Percentiles rank a stretch among this genome's conserved stretches.
These are phyloP conservation scores for Pestalotiopsis sp. DNA, from an alignment of 2,329 filamentous ascomycete species.

Conservation along the genomic window DNA sequence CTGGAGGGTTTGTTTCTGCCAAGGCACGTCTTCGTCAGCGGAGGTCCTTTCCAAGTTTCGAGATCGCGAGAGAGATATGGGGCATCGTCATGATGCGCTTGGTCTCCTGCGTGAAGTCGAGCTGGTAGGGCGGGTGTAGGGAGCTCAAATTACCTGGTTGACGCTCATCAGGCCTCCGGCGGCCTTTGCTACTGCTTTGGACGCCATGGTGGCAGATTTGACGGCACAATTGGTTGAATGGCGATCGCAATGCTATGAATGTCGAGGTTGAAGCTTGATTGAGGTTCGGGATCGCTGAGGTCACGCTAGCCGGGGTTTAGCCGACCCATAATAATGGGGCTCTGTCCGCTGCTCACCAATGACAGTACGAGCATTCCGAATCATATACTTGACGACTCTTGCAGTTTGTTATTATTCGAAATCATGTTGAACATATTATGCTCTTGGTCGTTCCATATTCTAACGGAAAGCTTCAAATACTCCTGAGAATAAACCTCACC, in stretches of 20 bases:
- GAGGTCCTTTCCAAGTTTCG: not conserved
- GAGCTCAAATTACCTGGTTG: constrained; percentile 51
- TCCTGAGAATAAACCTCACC: accelerated
- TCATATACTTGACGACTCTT: not conserved
- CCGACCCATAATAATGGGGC: not conserved
- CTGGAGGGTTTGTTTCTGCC: constrained; percentile 93
- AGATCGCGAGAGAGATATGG: not conserved
- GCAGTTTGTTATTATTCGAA: not conserved
- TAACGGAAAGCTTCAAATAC: too few relatives aligned
- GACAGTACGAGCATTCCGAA: not conserved
- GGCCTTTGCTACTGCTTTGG: constrained; percentile 61
- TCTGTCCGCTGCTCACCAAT: not conserved
- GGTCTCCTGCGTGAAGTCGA: not conserved
- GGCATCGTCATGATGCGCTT: not conserved
- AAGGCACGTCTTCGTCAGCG: not conserved
- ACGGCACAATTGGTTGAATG: constrained; percentile 19
- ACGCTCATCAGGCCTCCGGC: constrained; percentile 58
- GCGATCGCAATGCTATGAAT: constrained; percentile 15
- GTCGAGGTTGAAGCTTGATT: constrained; percentile 9
- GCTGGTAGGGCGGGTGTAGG: not conserved
- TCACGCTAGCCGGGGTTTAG: constrained; percentile 10
- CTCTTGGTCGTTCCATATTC: too few relatives aligned
- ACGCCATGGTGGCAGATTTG: constrained; percentile 56
- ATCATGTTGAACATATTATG: too few relatives aligned
- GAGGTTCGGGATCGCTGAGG: constrained; percentile 3